Base-by-base conservation (phyloP, 331 rosid species). In the Rosa hybrid region DNA sequence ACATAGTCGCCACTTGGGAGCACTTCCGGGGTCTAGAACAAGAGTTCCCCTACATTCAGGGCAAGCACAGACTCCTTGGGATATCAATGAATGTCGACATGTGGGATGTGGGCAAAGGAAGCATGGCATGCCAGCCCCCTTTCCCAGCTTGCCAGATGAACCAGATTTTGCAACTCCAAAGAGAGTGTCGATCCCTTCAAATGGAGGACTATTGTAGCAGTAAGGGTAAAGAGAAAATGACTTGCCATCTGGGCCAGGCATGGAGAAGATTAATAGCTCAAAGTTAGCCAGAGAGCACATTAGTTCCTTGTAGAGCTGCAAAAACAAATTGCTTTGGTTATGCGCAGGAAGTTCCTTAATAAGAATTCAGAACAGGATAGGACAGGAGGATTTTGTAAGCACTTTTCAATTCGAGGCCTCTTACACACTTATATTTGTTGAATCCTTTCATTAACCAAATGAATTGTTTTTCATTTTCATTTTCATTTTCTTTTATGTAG, bases 61-160 rank as follows among this genome's bases (percentile, higher is more conserved):
- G 82, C 98, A 95, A 81, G 96, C 96, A 79, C 98, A 92, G 16
- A 95, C 97, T 81, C 98, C 93, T 84, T 89, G 98, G 48, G 92
- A 75, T 82, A 90, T 91, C 78, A 92, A 76, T 39, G 98, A 95
- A 81, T 91, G 97, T 41, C 85, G 94, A 81, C 98, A 95, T 41
- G 92, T 90, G 12, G 98, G 98, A 83, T 92, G 98, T 5, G 96
- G 98, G 84, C 98, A 95, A 7, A 90, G 91, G 85, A 48, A 86
- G 92, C 98, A 95, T 74, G 98, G 92, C 98, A 95, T 95, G 74
- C 98, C 98, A 49, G 90, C 92, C 85, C 97, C 98, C 88, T 95
- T 92, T 79, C 97, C 97, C 74, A 81, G 71, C 89, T 90, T 88
- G 72, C 90, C 89, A 25, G 96, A 81, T 82, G 84, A 44, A 71